phyloP scores from a whole-genome alignment of 306 rosid genomes.

The Lablab purpureus region DNA sequence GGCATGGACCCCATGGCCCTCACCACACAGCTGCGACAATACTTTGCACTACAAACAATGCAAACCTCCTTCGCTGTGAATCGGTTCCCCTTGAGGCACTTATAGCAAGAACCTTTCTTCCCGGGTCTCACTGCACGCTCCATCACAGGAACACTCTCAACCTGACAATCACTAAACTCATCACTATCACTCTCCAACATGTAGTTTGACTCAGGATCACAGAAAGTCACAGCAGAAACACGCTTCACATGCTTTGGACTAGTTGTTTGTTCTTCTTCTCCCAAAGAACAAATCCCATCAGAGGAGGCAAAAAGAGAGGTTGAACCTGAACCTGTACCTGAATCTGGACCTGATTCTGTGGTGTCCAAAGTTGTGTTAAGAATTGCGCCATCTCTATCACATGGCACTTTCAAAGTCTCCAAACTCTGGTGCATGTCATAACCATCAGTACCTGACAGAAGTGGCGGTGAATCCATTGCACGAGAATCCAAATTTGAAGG shows the following conservation, averaged over 20 bases:
- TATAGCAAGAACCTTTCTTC: slow-evolving; percentile 73
- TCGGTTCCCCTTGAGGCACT: slow-evolving; percentile 69
- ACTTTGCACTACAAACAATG: slow-evolving; percentile 54
- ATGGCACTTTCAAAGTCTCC: slow-evolving; percentile 29
- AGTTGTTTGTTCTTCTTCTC: slow-evolving; percentile 33
- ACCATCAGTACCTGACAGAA: too few species aligned
- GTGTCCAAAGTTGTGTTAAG: slow-evolving; percentile 47
- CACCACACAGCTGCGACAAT: slow-evolving; percentile 50
- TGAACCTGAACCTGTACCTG: slow-evolving; percentile 50
- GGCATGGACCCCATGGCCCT: slow-evolving; percentile 95
- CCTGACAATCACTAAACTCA: slow-evolving; percentile 42
- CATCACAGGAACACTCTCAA: slow-evolving; percentile 47
- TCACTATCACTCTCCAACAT: slow-evolving; percentile 29
- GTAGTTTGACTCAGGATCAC: slow-evolving; percentile 55
- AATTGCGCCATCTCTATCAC: slow-evolving; percentile 11
- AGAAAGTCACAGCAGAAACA: slow-evolving; percentile 72
- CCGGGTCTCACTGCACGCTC: slow-evolving; percentile 63
- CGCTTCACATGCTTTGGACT: slow-evolving; percentile 57
- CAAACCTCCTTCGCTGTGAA: slow-evolving; percentile 75
- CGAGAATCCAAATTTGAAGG: slow-evolving; percentile 26
- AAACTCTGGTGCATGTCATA: slow-evolving; percentile 14
- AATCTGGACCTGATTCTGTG: slow-evolving; percentile 56
- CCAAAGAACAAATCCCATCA: slow-evolving; percentile 59
- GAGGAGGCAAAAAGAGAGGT: slow-evolving; percentile 55
- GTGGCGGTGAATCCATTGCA: not conserved